Conservation (phyloP, 1,284 basidiomycete genomes). For the Rugosomyces carneus region DNA sequence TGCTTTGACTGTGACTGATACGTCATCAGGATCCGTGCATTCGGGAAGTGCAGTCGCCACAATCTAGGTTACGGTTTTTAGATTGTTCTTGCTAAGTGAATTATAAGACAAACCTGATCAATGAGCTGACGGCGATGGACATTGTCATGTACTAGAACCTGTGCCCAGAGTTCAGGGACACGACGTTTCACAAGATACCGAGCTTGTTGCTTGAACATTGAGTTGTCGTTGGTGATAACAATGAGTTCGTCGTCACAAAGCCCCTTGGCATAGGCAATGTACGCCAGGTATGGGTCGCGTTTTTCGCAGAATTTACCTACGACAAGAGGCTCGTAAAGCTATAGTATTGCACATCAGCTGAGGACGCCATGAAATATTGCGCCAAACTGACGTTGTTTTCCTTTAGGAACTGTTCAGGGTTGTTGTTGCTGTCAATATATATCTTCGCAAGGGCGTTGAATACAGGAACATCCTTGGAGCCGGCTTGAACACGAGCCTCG, state of each 20-base stretch:
- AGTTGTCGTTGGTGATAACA: slow-evolving; percentile 96
- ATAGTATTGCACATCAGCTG: slow-evolving; percentile 8
- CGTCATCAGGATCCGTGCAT: slow-evolving; percentile 97
- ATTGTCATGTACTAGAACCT: slow-evolving; percentile 89
- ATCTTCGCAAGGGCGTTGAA: slow-evolving; percentile 99
- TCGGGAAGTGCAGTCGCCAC: slow-evolving; percentile 94
- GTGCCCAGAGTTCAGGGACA: slow-evolving; percentile 93
- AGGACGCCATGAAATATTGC: not conserved
- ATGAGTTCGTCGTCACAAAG: slow-evolving; percentile 99
- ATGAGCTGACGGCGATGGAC: slow-evolving; percentile 91
- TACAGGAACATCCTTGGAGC: slow-evolving; percentile 87
- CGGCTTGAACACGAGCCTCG: slow-evolving; percentile 86
- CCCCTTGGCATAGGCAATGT: slow-evolving; percentile 99
- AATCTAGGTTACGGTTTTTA: slow-evolving; percentile 43
- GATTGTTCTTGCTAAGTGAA: slow-evolving; percentile 1
- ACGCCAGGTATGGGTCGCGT: slow-evolving; percentile 96
- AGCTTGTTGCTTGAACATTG: slow-evolving; percentile 99
- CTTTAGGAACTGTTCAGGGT: slow-evolving; percentile 96
- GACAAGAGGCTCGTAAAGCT: slow-evolving; percentile 93
- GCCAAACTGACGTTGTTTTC: slow-evolving; percentile 82
- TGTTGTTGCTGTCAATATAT: slow-evolving; percentile 97
- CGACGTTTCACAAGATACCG: slow-evolving; percentile 97
- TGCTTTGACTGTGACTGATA: slow-evolving; percentile 97
- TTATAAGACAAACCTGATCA: slow-evolving; percentile 66
- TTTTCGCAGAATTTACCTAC: slow-evolving; percentile 99